Percentiles rank a stretch among this genome's conserved stretches.
phyloP scores from a whole-genome alignment of 345 rosid species.

The Eucalyptus brandiana region DNA sequence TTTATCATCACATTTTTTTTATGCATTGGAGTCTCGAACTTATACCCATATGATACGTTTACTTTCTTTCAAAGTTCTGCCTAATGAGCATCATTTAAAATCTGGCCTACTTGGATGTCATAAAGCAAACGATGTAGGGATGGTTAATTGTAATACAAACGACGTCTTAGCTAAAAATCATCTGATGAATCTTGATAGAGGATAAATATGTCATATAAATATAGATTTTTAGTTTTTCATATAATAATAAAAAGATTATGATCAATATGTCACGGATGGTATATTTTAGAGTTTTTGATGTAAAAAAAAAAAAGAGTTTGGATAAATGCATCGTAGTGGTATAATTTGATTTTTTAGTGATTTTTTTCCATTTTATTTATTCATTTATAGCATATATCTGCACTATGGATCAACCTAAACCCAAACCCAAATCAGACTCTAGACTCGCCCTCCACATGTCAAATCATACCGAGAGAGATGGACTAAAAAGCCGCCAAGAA shows the following conservation, averaged over 20 bases:
- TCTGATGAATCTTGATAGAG: accelerated
- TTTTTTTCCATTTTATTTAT: no score
- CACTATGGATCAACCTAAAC: background rate
- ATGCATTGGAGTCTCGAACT: no score
- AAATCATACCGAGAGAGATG: background rate
- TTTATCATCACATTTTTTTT: background rate
- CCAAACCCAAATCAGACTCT: background rate
- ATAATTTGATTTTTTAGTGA: background rate
- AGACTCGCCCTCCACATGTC: background rate
- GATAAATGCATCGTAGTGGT: no score
- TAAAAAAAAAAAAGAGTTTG: no score
- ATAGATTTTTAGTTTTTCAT: accelerated
- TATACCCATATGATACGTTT: accelerated
- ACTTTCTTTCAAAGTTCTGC: accelerated
- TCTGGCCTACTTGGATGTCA: accelerated
- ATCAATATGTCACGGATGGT: background rate
- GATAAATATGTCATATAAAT: no score
- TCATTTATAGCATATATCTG: background rate
- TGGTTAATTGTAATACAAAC: no score
- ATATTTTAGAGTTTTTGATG: background rate
- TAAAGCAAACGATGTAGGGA: accelerated
- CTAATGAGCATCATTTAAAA: background rate
- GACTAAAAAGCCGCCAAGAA: background rate
- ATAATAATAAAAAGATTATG: no score
- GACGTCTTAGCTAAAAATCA: no score